Base-by-base conservation (phyloP, 306 rosid genomes). In the Lotus japonicus region DNA sequence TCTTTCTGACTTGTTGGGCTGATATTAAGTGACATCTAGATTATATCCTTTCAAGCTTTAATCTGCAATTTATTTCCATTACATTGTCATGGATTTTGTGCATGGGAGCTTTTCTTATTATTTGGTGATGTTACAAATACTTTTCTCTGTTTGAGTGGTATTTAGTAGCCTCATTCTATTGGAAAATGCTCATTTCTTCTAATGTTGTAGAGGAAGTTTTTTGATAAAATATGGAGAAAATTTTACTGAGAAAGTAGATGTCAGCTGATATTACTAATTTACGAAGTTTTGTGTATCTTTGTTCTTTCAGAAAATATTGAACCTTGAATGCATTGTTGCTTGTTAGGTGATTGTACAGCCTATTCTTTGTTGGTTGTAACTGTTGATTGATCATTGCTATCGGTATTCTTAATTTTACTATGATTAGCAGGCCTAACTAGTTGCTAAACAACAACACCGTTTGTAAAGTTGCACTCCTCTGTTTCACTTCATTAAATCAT, bases 201-300 rank as follows among this genome's bases (percentile, higher is more conserved):
- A 26, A 44, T 48, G 28, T 36, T 72, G n/a, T n/a, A n/a, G 67
- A 54, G 61, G 45, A 6, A 63, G 42, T 41, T 72, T 69, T 62
- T 58, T 50, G 0, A 1, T 0, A 38, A 62, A 49, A 31, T 57
- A 17, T 18, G 7, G 41, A 43, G 26, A 68, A 49, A 35, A 9
- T 15, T 64, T 49, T 56, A 42, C 26, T 31, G 9, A 7, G 60
- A 55, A 35, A 72, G 61, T 36, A 39, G 36, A 63, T 62, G 48
- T 23, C 23, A 26, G 11, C 12, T 9, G 17, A 36, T 58, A 23
- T 54, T n/a, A n/a, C 26, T 9, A 78, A 46, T 23, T 45, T 28
- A 21, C 10, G 0, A 17, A 35, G 36, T 48, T 45, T 55, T 58
- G 17, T 18, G 41, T 13, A 42, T 3, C 46, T 66, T 58, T n/a